A percentile compares a stretch with the other conserved stretches of the same genome.
Conservation (phyloP, 2,329 filamentous ascomycete genomes). For the Akanthomyces lecanii region DNA sequence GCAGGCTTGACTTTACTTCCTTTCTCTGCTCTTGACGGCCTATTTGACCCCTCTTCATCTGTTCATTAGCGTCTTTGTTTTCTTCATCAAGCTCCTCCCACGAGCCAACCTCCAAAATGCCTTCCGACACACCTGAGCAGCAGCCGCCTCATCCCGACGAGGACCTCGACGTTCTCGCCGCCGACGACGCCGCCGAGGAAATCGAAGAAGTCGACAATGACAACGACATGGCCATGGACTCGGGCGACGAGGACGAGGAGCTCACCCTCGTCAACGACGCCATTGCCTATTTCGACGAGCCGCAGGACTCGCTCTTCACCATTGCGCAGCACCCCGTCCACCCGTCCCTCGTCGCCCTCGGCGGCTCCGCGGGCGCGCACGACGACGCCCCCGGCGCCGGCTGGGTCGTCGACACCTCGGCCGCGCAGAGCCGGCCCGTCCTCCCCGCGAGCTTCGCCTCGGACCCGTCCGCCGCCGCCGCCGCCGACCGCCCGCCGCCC, state of each 20-base stretch:
- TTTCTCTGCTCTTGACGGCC: not conserved
- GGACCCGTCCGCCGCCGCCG: too few relatives aligned
- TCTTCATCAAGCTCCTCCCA: not conserved
- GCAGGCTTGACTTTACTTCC: not conserved
- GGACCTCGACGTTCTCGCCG: slow-evolving; percentile 68
- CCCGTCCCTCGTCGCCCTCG: slow-evolving; percentile 76
- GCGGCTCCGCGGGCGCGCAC: slow-evolving; percentile 62
- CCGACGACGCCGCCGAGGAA: slow-evolving; percentile 75
- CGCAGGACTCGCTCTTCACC: slow-evolving; percentile 89
- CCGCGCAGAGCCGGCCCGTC: slow-evolving; percentile 58
- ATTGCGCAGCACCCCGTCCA: slow-evolving; percentile 87
- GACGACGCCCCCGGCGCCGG: slow-evolving; percentile 68
- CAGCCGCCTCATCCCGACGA: slow-evolving; percentile 33
- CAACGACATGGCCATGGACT: slow-evolving; percentile 78
- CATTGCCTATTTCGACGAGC: slow-evolving; percentile 82
- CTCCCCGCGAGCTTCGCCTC: slow-evolving; percentile 73
- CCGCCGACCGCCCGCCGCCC: too few relatives aligned
- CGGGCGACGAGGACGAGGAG: slow-evolving; percentile 64
- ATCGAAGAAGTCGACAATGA: slow-evolving; percentile 39
- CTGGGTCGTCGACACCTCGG: slow-evolving; percentile 75
- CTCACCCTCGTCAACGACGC: slow-evolving; percentile 88
- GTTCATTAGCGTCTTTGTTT: not conserved
- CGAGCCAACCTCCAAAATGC: not conserved
- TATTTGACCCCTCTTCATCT: not conserved
- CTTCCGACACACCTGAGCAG: slow-evolving; percentile 6